Base-by-base conservation (phyloP, 768 basidiomycete genomes). In the Tulasnella sp. region DNA sequence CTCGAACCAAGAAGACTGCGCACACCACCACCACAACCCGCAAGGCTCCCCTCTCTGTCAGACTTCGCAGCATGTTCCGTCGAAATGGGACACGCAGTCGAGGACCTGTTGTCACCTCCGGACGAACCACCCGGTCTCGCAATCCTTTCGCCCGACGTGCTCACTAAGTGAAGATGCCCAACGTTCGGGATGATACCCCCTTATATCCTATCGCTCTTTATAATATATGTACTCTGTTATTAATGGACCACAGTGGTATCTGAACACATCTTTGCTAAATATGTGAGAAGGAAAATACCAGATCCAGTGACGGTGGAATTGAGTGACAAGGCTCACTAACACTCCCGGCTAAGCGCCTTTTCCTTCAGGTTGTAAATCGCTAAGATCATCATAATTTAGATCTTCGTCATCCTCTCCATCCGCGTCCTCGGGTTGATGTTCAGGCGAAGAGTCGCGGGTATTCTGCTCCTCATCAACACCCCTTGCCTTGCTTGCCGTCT, bases 381-480 rank as follows among this genome's bases (percentile, higher is more conserved):
- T 34, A 7, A 65, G 14, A 36, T 65, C 63, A 40, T 65, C 44
- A 5, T 47, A 35, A 36, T 69, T 42, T 34, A 69, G 37, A 37
- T 72, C 71, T 37, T 62, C 71, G n/a, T 70, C 69, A 8, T 70
- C 69, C 36, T 70, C 69, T 29, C 71, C 71, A 36, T 72, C 71
- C 62, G 71, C 71, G 37, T 72, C 71, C 26, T 72, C 71, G 17
- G 32, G 52, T 5, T 69, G 41, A 14, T 44, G 69, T 37, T 69
- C 69, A 9, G 41, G 69, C 17, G 32, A 52, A 36, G 59, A 34
- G 2, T 16, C 37, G 1, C 32, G 29, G 17, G n/a, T 39, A 19
- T 22, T 40, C 8, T 14, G 37, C 1, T 35, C 32, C 12, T 41
- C 36, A 0, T 65, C 71, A 26, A 39, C 5, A 12, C n/a, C 26